Evolutionary conservation across 257 asterid species (phyloP).

Genomic region (Solanum infundibuliforme): DNA sequence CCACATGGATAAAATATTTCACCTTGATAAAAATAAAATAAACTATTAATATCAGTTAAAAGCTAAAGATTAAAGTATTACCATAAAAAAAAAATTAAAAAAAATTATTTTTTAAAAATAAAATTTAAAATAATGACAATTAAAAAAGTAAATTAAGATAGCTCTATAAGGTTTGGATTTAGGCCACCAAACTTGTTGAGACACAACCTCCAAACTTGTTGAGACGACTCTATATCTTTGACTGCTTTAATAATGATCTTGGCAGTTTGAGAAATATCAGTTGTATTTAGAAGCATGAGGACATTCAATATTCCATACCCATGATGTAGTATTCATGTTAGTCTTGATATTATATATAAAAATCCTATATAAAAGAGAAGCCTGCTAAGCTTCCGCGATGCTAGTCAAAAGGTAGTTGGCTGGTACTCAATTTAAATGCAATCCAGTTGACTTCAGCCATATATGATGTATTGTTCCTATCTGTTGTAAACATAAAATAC

Average conservation of each 20-base stretch:
- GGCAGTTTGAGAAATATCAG: neutral
- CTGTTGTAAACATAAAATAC: neutral
- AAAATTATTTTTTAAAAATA: too few relatives aligned
- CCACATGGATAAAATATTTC: too few relatives aligned
- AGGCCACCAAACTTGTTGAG: too few relatives aligned
- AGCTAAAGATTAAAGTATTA: too few relatives aligned
- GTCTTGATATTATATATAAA: neutral
- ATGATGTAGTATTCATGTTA: neutral
- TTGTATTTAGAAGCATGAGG: neutral
- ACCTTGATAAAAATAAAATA: too few relatives aligned
- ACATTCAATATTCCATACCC: neutral
- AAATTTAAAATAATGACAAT: too few relatives aligned
- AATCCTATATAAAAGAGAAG: neutral
- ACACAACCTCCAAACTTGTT: too few relatives aligned
- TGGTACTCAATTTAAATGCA: neutral
- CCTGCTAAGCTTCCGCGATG: neutral
- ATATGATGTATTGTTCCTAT: neutral
- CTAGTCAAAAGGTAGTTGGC: neutral
- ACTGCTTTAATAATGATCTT: neutral
- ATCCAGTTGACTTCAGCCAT: neutral
- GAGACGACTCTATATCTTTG: neutral
- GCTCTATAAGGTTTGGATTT: too few relatives aligned
- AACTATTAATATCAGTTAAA: too few relatives aligned
- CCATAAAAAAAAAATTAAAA: too few relatives aligned
- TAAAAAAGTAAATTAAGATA: too few relatives aligned